A percentile compares a stretch with the other conserved stretches of the same genome.
These are phyloP conservation scores for Phytopythium litorale DNA, from an alignment of 352 stramenopile genomes.

Conservation along the genomic window DNA sequence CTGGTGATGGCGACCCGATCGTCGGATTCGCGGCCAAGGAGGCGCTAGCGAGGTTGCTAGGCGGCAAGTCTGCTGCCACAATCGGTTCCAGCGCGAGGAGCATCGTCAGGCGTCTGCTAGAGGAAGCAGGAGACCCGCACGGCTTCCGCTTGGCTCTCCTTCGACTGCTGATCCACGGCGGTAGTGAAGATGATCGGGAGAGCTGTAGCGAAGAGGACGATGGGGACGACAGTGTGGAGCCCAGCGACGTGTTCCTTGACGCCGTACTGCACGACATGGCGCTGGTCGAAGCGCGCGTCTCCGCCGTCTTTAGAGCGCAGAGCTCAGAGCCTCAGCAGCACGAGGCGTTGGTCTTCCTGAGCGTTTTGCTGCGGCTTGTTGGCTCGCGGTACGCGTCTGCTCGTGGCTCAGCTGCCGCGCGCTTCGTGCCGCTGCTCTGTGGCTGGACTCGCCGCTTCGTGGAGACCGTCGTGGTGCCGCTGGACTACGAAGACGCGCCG, in stretches of 20 bases:
- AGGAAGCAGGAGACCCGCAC: slow-evolving; percentile 2
- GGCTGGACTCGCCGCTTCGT: slow-evolving; percentile 9
- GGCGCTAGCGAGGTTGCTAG: slow-evolving; percentile 12
- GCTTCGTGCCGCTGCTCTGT: background rate
- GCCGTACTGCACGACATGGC: slow-evolving; percentile 12
- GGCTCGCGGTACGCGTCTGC: background rate
- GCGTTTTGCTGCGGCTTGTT: slow-evolving; percentile 17
- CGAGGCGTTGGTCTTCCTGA: slow-evolving; percentile 32
- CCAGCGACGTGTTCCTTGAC: slow-evolving; percentile 12
- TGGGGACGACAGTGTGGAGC: slow-evolving; percentile 2
- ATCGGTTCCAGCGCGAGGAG: background rate
- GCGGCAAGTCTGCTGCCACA: background rate
- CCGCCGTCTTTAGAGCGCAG: background rate
- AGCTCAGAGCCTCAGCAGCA: slow-evolving; percentile 8
- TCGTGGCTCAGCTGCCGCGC: background rate
- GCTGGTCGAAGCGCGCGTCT: slow-evolving; percentile 11
- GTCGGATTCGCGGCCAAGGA: slow-evolving; percentile 41
- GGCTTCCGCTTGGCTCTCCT: slow-evolving; percentile 51
- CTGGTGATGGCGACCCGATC: slow-evolving; percentile 33
- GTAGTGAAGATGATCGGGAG: slow-evolving; percentile 1
- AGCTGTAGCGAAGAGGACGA: background rate
- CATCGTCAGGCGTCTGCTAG: background rate
- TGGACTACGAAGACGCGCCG: slow-evolving; percentile 22
- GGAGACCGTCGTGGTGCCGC: slow-evolving; percentile 10
- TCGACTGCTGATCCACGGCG: slow-evolving; percentile 29